A percentile compares a stretch with the other conserved stretches of the same genome.
Conservation (phyloP, 495 filamentous ascomycete species). For the Podospora conica region DNA sequence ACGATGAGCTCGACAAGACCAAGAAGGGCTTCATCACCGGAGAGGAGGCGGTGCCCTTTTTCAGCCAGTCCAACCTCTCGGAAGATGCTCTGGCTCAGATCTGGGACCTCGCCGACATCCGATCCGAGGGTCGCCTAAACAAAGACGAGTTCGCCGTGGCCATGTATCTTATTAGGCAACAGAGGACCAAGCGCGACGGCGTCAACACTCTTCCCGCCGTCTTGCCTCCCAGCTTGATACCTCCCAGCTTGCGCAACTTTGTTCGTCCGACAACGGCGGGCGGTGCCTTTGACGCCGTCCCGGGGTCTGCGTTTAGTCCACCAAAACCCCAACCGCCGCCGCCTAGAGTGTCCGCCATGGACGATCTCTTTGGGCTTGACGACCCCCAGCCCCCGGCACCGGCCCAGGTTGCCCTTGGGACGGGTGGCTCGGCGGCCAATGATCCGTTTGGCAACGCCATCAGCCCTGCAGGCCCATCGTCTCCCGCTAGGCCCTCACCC, state of each 20-base stretch:
- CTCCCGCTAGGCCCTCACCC: constrained; percentile 44
- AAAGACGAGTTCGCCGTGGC: constrained; percentile 94
- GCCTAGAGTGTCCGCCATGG: constrained; percentile 64
- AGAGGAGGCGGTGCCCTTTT: constrained; percentile 92
- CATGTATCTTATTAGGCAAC: constrained; percentile 92
- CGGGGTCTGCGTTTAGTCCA: constrained; percentile 21
- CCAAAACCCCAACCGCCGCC: constrained; percentile 45
- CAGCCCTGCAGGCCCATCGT: constrained; percentile 44
- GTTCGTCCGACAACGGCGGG: constrained; percentile 44
- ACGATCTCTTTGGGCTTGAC: constrained; percentile 89
- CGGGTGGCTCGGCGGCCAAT: constrained; percentile 57
- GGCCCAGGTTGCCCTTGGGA: constrained; percentile 59
- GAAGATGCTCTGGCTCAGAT: constrained; percentile 92
- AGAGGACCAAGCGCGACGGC: constrained; percentile 63
- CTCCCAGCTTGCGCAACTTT: constrained; percentile 79
- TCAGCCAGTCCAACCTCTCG: constrained; percentile 81
- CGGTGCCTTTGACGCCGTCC: constrained; percentile 35
- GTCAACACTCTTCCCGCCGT: constrained; percentile 56
- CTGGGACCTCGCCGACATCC: constrained; percentile 95
- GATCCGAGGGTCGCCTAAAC: constrained; percentile 76
- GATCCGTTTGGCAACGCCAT: constrained; percentile 54
- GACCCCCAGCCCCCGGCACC: constrained; percentile 50
- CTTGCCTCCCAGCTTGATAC: constrained; percentile 75
- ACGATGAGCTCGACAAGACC: constrained; percentile 69
- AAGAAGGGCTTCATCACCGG: constrained; percentile 78